Base-by-base conservation (phyloP, 2,329 filamentous ascomycete species). In the Colletotrichum liriopes region DNA sequence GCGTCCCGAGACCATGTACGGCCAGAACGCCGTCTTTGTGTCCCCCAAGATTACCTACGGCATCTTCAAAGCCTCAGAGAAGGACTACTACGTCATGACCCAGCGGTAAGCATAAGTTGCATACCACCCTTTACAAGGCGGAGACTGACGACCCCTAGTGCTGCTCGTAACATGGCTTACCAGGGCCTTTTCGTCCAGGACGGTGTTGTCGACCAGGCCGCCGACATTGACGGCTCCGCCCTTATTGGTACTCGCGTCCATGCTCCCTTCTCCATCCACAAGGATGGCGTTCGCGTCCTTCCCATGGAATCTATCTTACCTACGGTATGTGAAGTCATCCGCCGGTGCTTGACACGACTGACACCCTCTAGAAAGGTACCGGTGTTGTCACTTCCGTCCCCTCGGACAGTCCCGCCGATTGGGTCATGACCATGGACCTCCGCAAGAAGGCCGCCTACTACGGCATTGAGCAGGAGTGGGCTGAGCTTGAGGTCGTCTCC, bases 1-100 rank as follows among this genome's bases (percentile, higher is more conserved):
- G 73, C 90, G 96, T 74, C 94, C 96, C 2, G 96, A 99, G 87
- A 99, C 96, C 45, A 98, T 99, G 96, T 99, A 98, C 81, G 97
- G 97, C 51, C 96, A 98, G 83, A 97, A 92, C 5, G 97, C 94
- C 84, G 98, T 95, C 82, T 99, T 98, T 77, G 94, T 99, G 59
- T 94, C 95, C 4, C 96, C 96, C 12, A 93, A 93, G 79, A 93
- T 98, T 78, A 90, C 88, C 55, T 99, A 99, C 79, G 96, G 96
- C 62, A 85, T 99, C 74, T 98, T 94, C 88, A 93, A 94, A 82
- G 90, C 91, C 67, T 89, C 89, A 29, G 89, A 93, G 74, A 93
- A 91, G 75, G 93, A 97, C 76, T 98, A 94, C 84, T 96, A 92
- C 79, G 87, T 98, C 72, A 88, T 95, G 75, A 97, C 94, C 18